Conservation (phyloP, 345 rosid genomes). For the Bruguiera gymnorhiza region DNA sequence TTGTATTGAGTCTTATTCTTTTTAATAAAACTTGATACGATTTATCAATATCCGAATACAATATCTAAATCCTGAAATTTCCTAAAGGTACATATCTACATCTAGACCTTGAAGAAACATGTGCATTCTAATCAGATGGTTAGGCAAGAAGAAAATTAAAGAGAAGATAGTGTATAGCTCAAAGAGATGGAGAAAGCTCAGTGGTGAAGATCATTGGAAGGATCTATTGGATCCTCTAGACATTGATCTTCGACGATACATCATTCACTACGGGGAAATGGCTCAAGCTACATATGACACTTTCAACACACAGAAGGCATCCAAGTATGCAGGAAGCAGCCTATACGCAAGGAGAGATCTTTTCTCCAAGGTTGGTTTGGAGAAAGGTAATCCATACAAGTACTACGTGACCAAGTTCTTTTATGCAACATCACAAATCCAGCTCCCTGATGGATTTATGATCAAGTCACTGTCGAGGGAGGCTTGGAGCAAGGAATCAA, state of each 20-base stretch:
- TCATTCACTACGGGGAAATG: slow-evolving; percentile 84
- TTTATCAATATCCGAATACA: too few relatives aligned
- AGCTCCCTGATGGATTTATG: slow-evolving; percentile 66
- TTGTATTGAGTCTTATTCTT: too few relatives aligned
- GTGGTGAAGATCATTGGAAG: slow-evolving; percentile 64
- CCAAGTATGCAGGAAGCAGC: slow-evolving; percentile 63
- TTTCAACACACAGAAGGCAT: slow-evolving; percentile 52
- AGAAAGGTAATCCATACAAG: slow-evolving; percentile 53
- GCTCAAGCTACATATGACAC: slow-evolving; percentile 73
- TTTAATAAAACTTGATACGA: too few relatives aligned
- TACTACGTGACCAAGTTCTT: slow-evolving; percentile 65
- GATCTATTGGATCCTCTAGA: slow-evolving; percentile 63
- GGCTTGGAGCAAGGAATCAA: slow-evolving; percentile 83
- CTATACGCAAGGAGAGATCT: slow-evolving; percentile 49
- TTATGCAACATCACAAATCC: slow-evolving; percentile 60
- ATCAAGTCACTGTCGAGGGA: slow-evolving; percentile 59
- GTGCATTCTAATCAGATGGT: slow-evolving; percentile 16
- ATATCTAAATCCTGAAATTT: neutral
- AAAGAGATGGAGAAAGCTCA: slow-evolving; percentile 59
- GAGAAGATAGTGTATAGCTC: slow-evolving; percentile 23
- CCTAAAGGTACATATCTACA: neutral
- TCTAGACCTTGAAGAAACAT: slow-evolving; percentile 3
- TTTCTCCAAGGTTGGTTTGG: slow-evolving; percentile 54
- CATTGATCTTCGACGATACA: slow-evolving; percentile 58
- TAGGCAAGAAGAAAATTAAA: slow-evolving; percentile 34